These are phyloP conservation scores for Elymus sibiricus DNA, from an alignment of 176 grass and related monocot genomes.

Conservation along the genomic window DNA sequence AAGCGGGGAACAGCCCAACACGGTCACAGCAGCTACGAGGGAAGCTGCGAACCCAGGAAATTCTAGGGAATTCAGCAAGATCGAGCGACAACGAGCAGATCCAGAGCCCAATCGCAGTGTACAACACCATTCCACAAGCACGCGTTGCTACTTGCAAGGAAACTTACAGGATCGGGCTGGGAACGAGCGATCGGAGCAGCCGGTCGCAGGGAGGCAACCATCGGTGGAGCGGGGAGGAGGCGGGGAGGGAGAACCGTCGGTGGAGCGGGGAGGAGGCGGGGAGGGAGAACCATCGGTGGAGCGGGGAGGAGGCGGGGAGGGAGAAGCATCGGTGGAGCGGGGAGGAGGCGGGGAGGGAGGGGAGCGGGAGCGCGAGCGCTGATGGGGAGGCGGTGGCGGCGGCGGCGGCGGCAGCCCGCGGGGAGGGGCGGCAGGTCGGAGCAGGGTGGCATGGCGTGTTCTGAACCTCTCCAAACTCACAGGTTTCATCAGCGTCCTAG, in stretches of 20 bases:
- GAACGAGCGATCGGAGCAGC: not conserved
- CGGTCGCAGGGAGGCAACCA: not conserved
- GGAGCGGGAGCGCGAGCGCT: too few relatives aligned
- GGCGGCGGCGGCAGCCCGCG: too few relatives aligned
- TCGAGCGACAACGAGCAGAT: not conserved
- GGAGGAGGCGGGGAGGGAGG: not conserved
- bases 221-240: too few relatives aligned
- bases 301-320: not conserved
- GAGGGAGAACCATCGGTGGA: not conserved
- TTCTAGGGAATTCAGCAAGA: not conserved
- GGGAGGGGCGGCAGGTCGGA: too few relatives aligned
- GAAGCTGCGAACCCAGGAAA: not conserved
- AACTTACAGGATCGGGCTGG: not conserved
- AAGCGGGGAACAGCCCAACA: not conserved
- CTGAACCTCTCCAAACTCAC: too few relatives aligned
- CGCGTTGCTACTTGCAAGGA: not conserved
- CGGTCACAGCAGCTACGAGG: not conserved
- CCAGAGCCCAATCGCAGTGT: not conserved
- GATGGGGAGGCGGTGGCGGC: too few relatives aligned
- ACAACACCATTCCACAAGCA: not conserved
- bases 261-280: not conserved
- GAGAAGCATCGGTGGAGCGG: too few relatives aligned
- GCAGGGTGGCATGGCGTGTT: too few relatives aligned
- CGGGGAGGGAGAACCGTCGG: not conserved
- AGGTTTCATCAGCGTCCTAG: too few relatives aligned